Conservation (phyloP, 805 yeast genomes). For the Candida morakotiae region DNA sequence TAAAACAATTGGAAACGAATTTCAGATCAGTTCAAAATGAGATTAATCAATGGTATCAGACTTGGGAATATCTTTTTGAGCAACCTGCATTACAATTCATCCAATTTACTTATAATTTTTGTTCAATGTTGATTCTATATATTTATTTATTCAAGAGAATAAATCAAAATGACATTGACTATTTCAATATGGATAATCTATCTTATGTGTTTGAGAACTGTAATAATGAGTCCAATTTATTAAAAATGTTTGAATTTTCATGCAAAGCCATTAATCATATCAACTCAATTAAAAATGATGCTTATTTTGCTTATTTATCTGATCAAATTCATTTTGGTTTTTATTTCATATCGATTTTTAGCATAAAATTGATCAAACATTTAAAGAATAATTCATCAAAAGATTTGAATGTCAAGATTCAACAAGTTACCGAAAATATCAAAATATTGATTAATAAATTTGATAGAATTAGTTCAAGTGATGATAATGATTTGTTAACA, state of each 20-base stretch:
- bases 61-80: constrained; percentile 65
- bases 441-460: constrained; percentile 23
- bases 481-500: constrained; percentile 25
- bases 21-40: constrained; percentile 42
- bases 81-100: constrained; percentile 75
- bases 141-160: constrained; percentile 11
- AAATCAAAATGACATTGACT: too few species aligned
- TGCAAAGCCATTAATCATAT: constrained; percentile 39
- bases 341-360: constrained; percentile 37
- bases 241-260: constrained; percentile 39
- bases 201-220: constrained; percentile 12
- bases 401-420: neutral
- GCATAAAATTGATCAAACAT: constrained; percentile 20
- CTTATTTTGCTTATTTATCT: constrained; percentile 64
- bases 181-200: constrained; percentile 1
- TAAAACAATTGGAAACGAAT: constrained; percentile 18
- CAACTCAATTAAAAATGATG: constrained; percentile 40
- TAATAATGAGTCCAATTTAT: constrained; percentile 21
- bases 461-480: constrained; percentile 22
- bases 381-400: neutral
- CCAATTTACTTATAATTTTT: constrained; percentile 65
- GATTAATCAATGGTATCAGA: constrained; percentile 56
- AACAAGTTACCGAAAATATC: constrained; percentile 10
- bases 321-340: constrained; percentile 62
- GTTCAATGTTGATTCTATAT: constrained; percentile 48